Conservation (phyloP, 345 rosid genomes). For the Carallia brachiata region DNA sequence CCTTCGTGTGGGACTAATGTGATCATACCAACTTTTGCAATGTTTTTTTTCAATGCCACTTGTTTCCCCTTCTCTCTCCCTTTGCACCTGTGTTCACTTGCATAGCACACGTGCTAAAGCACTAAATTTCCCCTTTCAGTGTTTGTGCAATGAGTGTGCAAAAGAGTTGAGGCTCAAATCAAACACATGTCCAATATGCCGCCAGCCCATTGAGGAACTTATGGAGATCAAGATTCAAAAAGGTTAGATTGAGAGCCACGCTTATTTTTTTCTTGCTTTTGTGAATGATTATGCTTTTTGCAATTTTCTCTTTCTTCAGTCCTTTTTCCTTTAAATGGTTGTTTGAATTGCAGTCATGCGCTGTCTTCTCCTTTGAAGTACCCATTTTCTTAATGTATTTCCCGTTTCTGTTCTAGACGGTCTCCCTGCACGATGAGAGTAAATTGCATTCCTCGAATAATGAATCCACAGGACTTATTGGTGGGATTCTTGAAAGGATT, state of each 20-base stretch:
- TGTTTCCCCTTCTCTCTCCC: no score
- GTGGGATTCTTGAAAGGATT: not conserved
- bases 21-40: no score
- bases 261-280: not conserved
- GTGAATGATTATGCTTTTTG: not conserved
- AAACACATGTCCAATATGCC: constrained; percentile 40
- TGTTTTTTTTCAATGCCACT: no score
- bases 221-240: constrained; percentile 32
- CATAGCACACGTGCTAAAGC: not conserved
- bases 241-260: constrained; percentile 7
- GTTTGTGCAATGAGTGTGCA: constrained; percentile 41
- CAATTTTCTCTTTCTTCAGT: no score
- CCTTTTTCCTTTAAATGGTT: not conserved
- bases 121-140: constrained; percentile 24
- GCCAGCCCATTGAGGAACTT: constrained; percentile 35
- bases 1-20: no score
- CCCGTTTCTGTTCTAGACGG: not conserved
- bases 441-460: not conserved
- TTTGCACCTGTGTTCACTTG: no score
- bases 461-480: not conserved
- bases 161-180: constrained; percentile 29
- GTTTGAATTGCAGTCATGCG: not conserved
- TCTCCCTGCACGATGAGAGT: not conserved
- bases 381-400: not conserved
- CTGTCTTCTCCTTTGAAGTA: not conserved